Base-by-base conservation (phyloP, 768 basidiomycete species). In the Lactarius trivialis region DNA sequence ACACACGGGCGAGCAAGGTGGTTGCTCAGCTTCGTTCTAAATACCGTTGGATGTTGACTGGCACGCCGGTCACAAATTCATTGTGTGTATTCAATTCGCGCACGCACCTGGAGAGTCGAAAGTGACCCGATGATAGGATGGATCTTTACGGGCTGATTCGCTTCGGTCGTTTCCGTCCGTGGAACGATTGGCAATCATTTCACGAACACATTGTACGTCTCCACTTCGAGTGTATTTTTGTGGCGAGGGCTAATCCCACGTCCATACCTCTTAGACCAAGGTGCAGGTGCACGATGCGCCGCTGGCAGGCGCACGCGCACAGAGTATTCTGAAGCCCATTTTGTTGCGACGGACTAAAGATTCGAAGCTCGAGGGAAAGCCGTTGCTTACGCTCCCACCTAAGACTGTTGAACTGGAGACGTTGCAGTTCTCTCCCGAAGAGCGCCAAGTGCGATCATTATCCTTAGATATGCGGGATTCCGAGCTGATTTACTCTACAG, bases 31-130 rank as follows among this genome's bases (percentile, higher is more conserved):
- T 93, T 32, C 77, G 82, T 48, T 73, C 85, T 0, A 84, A 79
- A 63, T 86, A 87, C 67, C 76, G 89, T 24, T 93, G 91, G 91
- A 83, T 84, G 76, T 76, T 92, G 28, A 91, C 88, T 0, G 87
- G 88, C 37, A 89, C 88, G 0, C 87, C 88, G 1, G 81, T 89
- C 11, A 88, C 87, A 0, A 88, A 89, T 60, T 82, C 85, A 3
- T 73, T 84, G 86, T 87, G 67, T 24, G 51, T 37, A 33, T 39
- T n/a, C 14, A 28, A 43, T 30, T 26, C 30, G 15, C 50, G 28
- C 24, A 1, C 50, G 28, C 24, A 1, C 32, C n/a, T 37, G 50
- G 28, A 39, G 37, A 28, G 33, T 39, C 63, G 17, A 58, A 19
- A 19, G 15, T 55, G 51, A 39, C 41, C 7, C 55, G 15, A 57